These are phyloP conservation scores for Penicillium paneum DNA, from an alignment of 2,329 filamentous ascomycete genomes.

Conservation along the genomic window DNA sequence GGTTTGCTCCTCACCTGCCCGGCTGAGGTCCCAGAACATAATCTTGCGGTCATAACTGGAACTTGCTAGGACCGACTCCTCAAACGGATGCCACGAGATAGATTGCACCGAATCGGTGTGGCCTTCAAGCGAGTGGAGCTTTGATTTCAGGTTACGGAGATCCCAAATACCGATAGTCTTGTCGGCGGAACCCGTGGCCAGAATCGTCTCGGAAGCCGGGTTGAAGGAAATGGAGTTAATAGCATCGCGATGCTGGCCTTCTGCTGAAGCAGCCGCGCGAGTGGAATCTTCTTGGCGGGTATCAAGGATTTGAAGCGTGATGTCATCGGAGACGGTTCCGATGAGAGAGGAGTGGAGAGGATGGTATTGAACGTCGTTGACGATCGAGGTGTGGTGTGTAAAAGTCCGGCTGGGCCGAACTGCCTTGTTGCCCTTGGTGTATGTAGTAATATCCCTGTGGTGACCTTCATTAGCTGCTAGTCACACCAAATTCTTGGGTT, in stretches of 20 bases:
- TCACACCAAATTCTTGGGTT: background rate
- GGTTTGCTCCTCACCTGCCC: constrained; percentile 88
- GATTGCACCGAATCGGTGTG: constrained; percentile 89
- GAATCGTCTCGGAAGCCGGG: constrained; percentile 79
- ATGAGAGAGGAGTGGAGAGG: constrained; percentile 80
- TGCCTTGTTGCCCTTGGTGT: constrained; percentile 65
- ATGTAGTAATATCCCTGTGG: constrained; percentile 72
- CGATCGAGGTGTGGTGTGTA: constrained; percentile 82
- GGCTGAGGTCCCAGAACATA: constrained; percentile 93
- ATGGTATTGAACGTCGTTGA: constrained; percentile 97
- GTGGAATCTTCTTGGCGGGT: constrained; percentile 66
- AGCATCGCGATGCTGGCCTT: constrained; percentile 79
- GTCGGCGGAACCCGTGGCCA: constrained; percentile 91
- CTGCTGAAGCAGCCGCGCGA: constrained; percentile 65
- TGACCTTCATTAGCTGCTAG: constrained; percentile 4
- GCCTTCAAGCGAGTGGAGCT: constrained; percentile 83
- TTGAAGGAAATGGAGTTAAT: constrained; percentile 97
- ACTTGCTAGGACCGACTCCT: constrained; percentile 83
- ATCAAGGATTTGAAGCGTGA: constrained; percentile 89
- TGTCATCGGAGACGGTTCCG: constrained; percentile 90
- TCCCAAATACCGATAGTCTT: constrained; percentile 97
- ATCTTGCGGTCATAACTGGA: constrained; percentile 90
- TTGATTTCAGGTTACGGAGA: constrained; percentile 82
- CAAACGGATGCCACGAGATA: constrained; percentile 89
- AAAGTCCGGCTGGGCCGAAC: constrained; percentile 72